phyloP scores from a whole-genome alignment of 805 yeast genomes.

The Kodamaea nitidulidarum region DNA sequence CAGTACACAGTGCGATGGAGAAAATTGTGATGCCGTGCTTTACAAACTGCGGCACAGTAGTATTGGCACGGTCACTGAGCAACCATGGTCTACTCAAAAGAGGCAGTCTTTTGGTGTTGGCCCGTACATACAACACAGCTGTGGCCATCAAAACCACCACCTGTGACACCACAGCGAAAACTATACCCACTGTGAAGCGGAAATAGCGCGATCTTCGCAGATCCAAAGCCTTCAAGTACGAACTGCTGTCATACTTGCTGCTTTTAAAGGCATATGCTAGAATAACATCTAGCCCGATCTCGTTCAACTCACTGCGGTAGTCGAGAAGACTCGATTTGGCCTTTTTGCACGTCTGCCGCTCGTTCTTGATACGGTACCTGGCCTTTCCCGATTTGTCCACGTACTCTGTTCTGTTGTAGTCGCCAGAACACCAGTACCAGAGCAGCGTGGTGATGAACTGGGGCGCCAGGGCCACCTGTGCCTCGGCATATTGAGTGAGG shows the following conservation, averaged over 20 bases:
- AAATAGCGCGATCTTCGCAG: slow-evolving; percentile 15
- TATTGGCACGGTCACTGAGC: not conserved
- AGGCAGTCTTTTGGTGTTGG: slow-evolving; percentile 23
- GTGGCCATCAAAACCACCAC: slow-evolving; percentile 25
- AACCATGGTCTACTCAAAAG: not conserved
- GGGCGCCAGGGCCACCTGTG: slow-evolving; percentile 46
- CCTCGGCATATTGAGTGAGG: slow-evolving; percentile 42
- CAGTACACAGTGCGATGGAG: slow-evolving; percentile 29
- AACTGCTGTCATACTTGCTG: slow-evolving; percentile 8
- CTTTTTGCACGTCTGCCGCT: not conserved
- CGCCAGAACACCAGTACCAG: slow-evolving; percentile 45
- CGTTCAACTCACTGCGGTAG: slow-evolving; percentile 39
- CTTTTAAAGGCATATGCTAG: slow-evolving; percentile 46
- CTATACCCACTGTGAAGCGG: slow-evolving; percentile 25
- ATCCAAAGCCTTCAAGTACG: slow-evolving; percentile 13
- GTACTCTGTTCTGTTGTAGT: slow-evolving; percentile 24
- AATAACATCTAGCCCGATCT: slow-evolving; percentile 40
- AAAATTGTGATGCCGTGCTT: slow-evolving; percentile 35
- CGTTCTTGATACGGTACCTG: slow-evolving; percentile 6
- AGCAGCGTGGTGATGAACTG: slow-evolving; percentile 42
- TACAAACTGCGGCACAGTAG: slow-evolving; percentile 24
- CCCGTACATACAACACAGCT: slow-evolving; percentile 32
- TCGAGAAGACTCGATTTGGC: slow-evolving; percentile 25
- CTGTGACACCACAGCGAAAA: slow-evolving; percentile 27
- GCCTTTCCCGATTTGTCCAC: slow-evolving; percentile 13